Evolutionary conservation across 306 rosid genomes (phyloP), one percentile per base, ranked within the genome.

Genomic region (Dalbergia cultrata): DNA sequence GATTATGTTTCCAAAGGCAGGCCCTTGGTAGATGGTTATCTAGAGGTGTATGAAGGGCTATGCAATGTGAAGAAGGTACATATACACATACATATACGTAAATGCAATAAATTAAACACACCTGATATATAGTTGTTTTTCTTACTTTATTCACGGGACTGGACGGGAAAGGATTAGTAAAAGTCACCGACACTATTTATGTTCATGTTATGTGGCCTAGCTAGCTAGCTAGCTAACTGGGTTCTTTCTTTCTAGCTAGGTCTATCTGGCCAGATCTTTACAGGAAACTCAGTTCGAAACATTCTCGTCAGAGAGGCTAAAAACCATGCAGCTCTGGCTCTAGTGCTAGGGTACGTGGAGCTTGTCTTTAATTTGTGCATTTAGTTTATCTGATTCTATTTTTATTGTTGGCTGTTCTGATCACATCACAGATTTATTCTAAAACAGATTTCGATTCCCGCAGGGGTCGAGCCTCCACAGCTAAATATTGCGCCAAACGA

Each of bases 291-390:
- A 58, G 56, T 85, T 70, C 17, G 80, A 75, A 85, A 79, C 72
- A 84, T 80, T 71, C 86, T 95, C 82, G 91, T 88, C 52, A 88
- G 90, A 85, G 97, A 93, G 85, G 92, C 97, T 26, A 90, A 88
- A 84, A 80, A 74, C 18, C 85, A 82, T 69, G 84, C 54, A 85
- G 95, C 90, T 57, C 58, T 75, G 87, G 94, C 96, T 69, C 82
- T 95, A 59, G 90, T 95, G 83, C 87, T 95, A 64, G 90, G 94
- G 93, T 60, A 14, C 9, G 16, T 49, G 31, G 61, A 22, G 70
- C 47, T 21, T 69, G 44, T 50, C 5, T 49, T 81, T 34, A 37
- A 6, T 41, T 67, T 22, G 63, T 80, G n/a, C 61, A 45, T 74
- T 77, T 70, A 41, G 66, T 33, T 73, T 22, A 37, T 80, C 13